Evolutionary conservation across 306 rosid genomes (phyloP).

Genomic region (Sicyos edulis): DNA sequence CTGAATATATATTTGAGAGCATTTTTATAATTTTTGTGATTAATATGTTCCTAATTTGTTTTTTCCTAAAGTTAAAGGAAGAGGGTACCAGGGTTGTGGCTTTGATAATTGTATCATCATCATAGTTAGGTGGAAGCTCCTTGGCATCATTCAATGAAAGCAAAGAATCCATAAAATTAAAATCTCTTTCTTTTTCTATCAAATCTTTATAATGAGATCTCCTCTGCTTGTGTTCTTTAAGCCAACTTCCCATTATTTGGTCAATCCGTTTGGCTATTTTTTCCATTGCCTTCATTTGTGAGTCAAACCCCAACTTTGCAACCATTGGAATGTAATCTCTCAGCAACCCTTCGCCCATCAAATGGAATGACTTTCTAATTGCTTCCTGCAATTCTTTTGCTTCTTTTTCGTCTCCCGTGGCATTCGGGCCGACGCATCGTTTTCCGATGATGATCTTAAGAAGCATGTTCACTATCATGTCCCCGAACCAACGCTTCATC

Average conservation of each 20-base stretch:
- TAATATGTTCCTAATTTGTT: too few relatives aligned
- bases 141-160: conserved; percentile 5
- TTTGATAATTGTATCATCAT: conserved; percentile 38
- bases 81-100: conserved; percentile 39
- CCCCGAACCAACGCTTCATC: conserved; percentile 35
- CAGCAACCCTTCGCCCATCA: conserved; percentile 24
- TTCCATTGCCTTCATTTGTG: conserved; percentile 32
- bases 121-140: conserved; percentile 26
- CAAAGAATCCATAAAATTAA: conserved; percentile 38
- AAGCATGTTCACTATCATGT: conserved; percentile 32
- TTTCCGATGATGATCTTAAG: conserved; percentile 33
- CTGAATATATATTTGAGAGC: too few relatives aligned
- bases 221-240: conserved; percentile 15
- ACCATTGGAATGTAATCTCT: conserved; percentile 35
- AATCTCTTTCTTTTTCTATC: conserved; percentile 27
- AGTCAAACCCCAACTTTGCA: conserved; percentile 34
- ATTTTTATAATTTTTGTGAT: too few relatives aligned
- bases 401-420: neutral
- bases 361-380: conserved; percentile 24
- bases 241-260: conserved; percentile 18
- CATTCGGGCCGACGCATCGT: neutral
- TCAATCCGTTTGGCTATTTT: conserved; percentile 27
- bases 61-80: too few relatives aligned
- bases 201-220: neutral
- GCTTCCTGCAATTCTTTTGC: conserved; percentile 11